phyloP scores from a whole-genome alignment of 2,329 filamentous ascomycete genomes.

The Botrytis medusae region DNA sequence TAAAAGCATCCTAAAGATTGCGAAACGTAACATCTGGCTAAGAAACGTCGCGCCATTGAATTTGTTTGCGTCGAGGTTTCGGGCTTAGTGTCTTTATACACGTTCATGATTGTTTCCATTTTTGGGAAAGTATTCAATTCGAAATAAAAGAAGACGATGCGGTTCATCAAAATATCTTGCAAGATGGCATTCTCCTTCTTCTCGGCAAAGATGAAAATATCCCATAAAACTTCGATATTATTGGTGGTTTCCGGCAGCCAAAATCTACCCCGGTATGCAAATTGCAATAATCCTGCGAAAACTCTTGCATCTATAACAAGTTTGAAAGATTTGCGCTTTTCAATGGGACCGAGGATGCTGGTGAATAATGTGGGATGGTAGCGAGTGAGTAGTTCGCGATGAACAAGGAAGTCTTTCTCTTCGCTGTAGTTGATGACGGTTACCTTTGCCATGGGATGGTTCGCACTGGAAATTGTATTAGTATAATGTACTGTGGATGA shows the following conservation, averaged over 20 bases:
- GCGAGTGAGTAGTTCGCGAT: not conserved
- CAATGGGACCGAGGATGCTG: not conserved
- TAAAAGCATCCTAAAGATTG: not conserved
- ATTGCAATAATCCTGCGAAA: not conserved
- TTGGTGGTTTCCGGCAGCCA: not conserved
- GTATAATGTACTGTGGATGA: fast-evolving
- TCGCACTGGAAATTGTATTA: not conserved
- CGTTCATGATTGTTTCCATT: not conserved
- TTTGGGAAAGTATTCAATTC: not conserved
- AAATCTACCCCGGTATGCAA: not conserved
- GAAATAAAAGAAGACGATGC: not conserved
- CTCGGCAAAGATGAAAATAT: not conserved
- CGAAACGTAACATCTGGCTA: not conserved
- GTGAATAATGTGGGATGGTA: not conserved
- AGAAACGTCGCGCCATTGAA: not conserved
- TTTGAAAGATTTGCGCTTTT: not conserved
- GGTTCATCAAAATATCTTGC: conserved; percentile 2
- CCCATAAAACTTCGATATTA: not conserved
- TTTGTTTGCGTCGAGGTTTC: too few relatives aligned
- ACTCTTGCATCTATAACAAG: not conserved
- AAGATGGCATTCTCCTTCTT: not conserved
- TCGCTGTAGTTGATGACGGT: not conserved
- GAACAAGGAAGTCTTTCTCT: not conserved
- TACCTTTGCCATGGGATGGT: not conserved
- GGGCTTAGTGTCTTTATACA: not conserved